Percentiles rank a stretch among this genome's conserved stretches.
These are phyloP conservation scores for Yamadazyma aaseri DNA, from an alignment of 1,139 yeast species.

Conservation along the genomic window DNA sequence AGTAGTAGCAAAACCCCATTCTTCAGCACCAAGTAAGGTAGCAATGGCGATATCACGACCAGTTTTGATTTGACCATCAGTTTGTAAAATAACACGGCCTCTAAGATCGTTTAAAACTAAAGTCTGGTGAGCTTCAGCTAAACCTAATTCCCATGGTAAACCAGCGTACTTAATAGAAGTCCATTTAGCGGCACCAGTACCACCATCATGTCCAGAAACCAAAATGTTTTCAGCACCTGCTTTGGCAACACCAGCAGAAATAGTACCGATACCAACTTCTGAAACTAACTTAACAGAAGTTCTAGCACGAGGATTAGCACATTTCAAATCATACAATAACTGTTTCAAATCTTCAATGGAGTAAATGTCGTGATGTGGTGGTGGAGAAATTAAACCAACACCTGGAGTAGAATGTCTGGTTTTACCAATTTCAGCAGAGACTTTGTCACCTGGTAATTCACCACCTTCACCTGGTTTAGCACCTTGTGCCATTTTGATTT, in stretches of 20 bases:
- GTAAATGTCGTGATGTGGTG: constrained; percentile 98
- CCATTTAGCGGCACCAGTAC: constrained; percentile 99
- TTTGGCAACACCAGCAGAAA: constrained; percentile 98
- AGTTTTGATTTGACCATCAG: constrained; percentile 96
- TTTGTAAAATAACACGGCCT: constrained; percentile 92
- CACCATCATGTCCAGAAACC: constrained; percentile 98
- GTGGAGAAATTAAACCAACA: constrained; percentile 96
- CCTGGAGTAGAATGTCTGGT: constrained; percentile 97
- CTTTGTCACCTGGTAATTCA: constrained; percentile 95
- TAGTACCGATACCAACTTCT: constrained; percentile 98
- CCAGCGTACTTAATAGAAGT: constrained; percentile 97
- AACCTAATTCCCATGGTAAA: constrained; percentile 97
- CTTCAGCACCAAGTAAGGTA: constrained; percentile 94
- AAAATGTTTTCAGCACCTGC: constrained; percentile 97
- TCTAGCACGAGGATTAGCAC: constrained; percentile 95
- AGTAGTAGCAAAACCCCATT: constrained; percentile 97
- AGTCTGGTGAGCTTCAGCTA: constrained; percentile 98
- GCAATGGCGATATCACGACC: constrained; percentile 97
- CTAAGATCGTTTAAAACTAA: constrained; percentile 92
- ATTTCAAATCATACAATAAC: constrained; percentile 91
- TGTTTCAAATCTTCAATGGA: constrained; percentile 98
- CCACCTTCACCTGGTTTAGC: constrained; percentile 99
- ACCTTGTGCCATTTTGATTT: constrained; percentile 99
- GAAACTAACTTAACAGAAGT: constrained; percentile 95
- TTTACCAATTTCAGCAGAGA: constrained; percentile 82